These are phyloP conservation scores for Trichoderma lentiforme DNA, from an alignment of 2,329 filamentous ascomycete genomes.

Conservation along the genomic window DNA sequence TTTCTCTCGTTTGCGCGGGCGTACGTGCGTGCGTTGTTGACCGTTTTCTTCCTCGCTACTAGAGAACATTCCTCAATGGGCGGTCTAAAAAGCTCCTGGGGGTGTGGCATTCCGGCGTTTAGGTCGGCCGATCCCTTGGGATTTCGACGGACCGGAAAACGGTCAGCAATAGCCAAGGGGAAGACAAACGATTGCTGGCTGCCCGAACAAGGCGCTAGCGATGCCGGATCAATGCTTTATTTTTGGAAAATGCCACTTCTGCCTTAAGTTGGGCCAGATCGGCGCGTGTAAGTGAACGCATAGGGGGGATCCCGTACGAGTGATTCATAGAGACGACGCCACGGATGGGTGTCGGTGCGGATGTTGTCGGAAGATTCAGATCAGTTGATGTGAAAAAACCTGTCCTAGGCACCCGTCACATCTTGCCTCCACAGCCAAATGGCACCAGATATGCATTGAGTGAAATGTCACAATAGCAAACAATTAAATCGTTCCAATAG, in stretches of 20 bases:
- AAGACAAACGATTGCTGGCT: neutral
- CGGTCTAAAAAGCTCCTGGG: neutral
- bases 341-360: neutral
- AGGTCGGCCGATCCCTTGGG: neutral
- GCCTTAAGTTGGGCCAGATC: neutral
- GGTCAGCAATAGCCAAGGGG: neutral
- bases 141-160: neutral
- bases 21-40: neutral
- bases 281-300: neutral
- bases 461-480: neutral
- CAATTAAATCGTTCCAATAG: neutral
- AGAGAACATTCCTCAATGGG: constrained; percentile 3
- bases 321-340: neutral
- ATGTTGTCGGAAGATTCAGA: neutral
- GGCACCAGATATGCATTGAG: neutral
- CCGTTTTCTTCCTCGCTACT: neutral
- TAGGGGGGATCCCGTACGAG: neutral
- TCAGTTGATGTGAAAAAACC: neutral
- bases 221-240: neutral
- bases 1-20: neutral
- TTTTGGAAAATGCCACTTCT: constrained; percentile 1
- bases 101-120: neutral
- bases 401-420: neutral
- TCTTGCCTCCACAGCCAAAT: neutral
- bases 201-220: neutral